Evolutionary conservation across 1,284 basidiomycete species (phyloP), one percentile per base, ranked within the genome.

Genomic region (Apiotrichum montevideense): DNA sequence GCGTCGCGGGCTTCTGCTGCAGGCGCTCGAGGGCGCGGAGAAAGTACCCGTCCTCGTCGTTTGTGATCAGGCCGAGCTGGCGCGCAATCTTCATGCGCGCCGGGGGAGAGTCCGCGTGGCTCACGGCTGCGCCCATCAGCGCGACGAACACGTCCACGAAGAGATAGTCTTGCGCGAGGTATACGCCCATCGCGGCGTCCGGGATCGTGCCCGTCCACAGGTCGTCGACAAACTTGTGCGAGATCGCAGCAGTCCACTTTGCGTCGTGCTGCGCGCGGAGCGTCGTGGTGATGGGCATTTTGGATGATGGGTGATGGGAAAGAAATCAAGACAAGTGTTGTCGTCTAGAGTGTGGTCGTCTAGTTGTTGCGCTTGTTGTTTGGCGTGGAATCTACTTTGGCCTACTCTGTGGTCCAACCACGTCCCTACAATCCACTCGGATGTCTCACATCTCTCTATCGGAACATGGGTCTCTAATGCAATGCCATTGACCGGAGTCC

Each of bases 11-110:
- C 1, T 15, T 3, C 11, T 41, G 33, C n/a, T 35, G 29, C 34
- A 62, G 46, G 11, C 52, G 57, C 34, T n/a, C 13, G 10, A 62
- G 55, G 2, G 57, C 61, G 39, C 61, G 61, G 5, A 46, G 4
- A 33, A 62, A 62, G 52, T 62, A 62, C 3, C 46, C 37, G 50
- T 62, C 61, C 57, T 62, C 61, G 46, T 62, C 61, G 44, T 34
- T 58, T 0, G 61, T 52, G 15, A 62, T 15, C 10, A 62, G 37
- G 15, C 61, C 61, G 2, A 58, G 50, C 55, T 62, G 61, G 8
- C 57, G 57, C 13, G 55, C 57, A 21, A 55, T 44, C 1, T 6
- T 8, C 39, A 62, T 49, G 15, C 61, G 61, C 6, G 57, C 52
- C 3, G 33, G 6, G 4, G 57, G 42, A n/a, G 37, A 21, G 61